phyloP scores from a whole-genome alignment of 2,329 filamentous ascomycete genomes.

The Claviceps humidiphila region DNA sequence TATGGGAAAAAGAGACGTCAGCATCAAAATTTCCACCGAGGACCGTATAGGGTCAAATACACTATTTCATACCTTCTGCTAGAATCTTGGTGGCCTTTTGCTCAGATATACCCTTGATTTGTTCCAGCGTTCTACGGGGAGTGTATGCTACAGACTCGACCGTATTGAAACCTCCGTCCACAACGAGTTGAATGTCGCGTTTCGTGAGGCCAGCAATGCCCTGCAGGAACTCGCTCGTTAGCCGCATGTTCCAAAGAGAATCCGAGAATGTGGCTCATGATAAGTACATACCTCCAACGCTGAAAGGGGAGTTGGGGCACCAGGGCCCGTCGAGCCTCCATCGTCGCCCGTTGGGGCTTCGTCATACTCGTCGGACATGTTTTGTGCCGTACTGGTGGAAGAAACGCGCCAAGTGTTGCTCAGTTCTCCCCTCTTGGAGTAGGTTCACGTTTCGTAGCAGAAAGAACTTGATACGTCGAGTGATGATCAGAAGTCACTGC shows the following conservation, averaged over 20 bases:
- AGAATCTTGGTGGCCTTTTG: constrained; percentile 90
- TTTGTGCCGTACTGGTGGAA: neutral
- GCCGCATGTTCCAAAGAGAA: neutral
- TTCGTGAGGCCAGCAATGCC: constrained; percentile 83
- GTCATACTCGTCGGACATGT: constrained; percentile 47
- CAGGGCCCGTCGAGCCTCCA: constrained; percentile 61
- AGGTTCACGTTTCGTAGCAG: neutral
- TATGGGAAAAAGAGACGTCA: constrained; percentile 41
- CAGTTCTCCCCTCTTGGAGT: neutral
- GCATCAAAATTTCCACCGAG: neutral
- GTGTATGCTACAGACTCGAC: constrained; percentile 94
- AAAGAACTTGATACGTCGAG: neutral
- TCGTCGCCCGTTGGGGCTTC: constrained; percentile 56
- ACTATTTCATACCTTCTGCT: constrained; percentile 55
- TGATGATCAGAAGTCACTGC: too few species aligned
- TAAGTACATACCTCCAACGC: constrained; percentile 61
- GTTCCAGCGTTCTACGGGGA: constrained; percentile 69
- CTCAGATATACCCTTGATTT: constrained; percentile 96
- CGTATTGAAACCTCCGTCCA: constrained; percentile 88
- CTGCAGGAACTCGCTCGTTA: constrained; percentile 28
- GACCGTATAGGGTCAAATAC: neutral
- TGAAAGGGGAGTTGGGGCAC: constrained; percentile 79
- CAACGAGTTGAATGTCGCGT: constrained; percentile 82
- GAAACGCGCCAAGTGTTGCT: neutral
- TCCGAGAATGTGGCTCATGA: neutral